Conservation (phyloP, 2,329 filamentous ascomycete species). For the Cercospora berteroae region DNA sequence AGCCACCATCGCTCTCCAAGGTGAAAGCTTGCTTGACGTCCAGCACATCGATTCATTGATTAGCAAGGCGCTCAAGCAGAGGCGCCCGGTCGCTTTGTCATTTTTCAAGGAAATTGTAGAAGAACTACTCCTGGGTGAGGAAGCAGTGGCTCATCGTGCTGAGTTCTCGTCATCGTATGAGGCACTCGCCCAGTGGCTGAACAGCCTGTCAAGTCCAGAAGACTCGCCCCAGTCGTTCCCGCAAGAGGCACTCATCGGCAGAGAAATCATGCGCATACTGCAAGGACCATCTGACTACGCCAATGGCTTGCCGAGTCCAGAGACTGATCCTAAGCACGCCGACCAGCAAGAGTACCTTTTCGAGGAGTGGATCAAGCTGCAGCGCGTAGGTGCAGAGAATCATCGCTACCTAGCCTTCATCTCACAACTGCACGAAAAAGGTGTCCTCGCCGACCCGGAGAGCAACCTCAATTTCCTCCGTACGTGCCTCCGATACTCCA, state of each 20-base stretch:
- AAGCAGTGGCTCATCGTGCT: constrained; percentile 73
- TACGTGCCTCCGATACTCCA: constrained; percentile 74
- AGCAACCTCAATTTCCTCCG: constrained; percentile 79
- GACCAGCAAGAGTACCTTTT: constrained; percentile 95
- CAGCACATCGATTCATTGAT: constrained; percentile 62
- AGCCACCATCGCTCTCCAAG: constrained; percentile 60
- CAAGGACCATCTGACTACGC: constrained; percentile 57
- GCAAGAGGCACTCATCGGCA: constrained; percentile 58
- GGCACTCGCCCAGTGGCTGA: constrained; percentile 76
- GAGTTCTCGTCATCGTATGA: constrained; percentile 84
- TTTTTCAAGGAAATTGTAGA: constrained; percentile 80
- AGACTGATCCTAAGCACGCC: constrained; percentile 59
- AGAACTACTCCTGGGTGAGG: constrained; percentile 72
- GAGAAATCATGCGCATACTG: constrained; percentile 68
- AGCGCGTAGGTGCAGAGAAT: constrained; percentile 72
- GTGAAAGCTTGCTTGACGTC: constrained; percentile 60
- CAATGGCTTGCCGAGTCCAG: constrained; percentile 56
- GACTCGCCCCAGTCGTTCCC: constrained; percentile 1
- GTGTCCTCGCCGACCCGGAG: constrained; percentile 70
- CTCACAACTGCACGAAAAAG: constrained; percentile 73
- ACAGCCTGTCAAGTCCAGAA: constrained; percentile 56
- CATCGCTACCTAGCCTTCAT: constrained; percentile 74
- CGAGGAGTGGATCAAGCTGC: constrained; percentile 87
- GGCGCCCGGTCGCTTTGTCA: constrained; percentile 69
- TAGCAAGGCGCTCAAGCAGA: constrained; percentile 68